A percentile compares a stretch with the other conserved stretches of the same genome.
phyloP scores from a whole-genome alignment of 208 protist genomes.

The Trichomonas gallinae region DNA sequence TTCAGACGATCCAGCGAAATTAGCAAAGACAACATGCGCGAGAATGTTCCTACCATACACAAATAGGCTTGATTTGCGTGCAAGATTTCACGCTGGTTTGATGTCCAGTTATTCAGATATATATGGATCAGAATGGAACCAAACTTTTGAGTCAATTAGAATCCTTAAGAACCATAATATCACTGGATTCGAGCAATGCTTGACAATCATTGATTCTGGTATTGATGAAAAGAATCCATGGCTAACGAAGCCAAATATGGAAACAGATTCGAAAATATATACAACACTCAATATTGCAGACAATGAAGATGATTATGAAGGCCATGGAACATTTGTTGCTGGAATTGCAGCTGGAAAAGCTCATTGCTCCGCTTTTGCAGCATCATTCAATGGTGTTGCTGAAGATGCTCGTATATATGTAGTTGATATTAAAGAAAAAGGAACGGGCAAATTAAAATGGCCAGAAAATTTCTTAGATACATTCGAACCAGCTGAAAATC shows the following conservation, averaged over 20 bases:
- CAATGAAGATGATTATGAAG: neutral
- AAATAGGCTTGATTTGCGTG: neutral
- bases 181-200: neutral
- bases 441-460: neutral
- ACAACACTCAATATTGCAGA: neutral
- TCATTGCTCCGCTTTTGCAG: neutral
- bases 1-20: neutral
- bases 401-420: neutral
- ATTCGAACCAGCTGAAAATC: neutral
- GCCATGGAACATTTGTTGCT: neutral
- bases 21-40: neutral
- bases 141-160: neutral
- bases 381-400: neutral
- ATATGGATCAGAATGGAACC: neutral
- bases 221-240: neutral
- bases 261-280: neutral
- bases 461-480: neutral
- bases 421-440: neutral
- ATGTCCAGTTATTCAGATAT: neutral
- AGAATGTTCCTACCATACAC: neutral
- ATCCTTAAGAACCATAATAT: neutral
- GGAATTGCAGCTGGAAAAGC: neutral
- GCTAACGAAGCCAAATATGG: neutral
- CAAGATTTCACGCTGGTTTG: neutral
- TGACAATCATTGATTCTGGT: neutral